These are phyloP conservation scores for Fusarium foetens DNA, from an alignment of 2,329 filamentous ascomycete genomes.

Conservation along the genomic window DNA sequence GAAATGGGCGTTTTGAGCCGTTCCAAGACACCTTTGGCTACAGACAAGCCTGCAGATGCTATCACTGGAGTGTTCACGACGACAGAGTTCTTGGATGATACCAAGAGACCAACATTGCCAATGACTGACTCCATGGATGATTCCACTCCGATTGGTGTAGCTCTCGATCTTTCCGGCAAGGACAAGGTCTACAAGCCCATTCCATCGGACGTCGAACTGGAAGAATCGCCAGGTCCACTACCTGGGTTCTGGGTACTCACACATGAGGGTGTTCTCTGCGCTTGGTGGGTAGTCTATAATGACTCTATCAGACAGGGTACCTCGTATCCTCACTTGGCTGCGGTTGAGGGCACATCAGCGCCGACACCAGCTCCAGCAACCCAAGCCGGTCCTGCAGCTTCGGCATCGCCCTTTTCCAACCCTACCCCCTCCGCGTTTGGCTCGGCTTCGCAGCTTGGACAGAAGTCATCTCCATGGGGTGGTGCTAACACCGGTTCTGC, in stretches of 20 bases:
- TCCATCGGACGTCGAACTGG: conserved; percentile 77
- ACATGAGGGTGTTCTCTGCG: conserved; percentile 83
- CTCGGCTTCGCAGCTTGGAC: conserved; percentile 57
- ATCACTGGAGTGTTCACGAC: conserved; percentile 77
- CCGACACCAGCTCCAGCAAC: conserved; percentile 46
- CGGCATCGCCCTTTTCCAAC: conserved; percentile 49
- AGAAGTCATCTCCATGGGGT: conserved; percentile 64
- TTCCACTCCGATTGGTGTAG: conserved; percentile 84
- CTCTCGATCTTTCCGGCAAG: conserved; percentile 83
- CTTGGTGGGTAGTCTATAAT: conserved; percentile 93
- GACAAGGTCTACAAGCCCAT: conserved; percentile 84
- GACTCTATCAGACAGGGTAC: conserved; percentile 82
- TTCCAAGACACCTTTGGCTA: conserved; percentile 74
- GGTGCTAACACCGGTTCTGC: conserved; percentile 46
- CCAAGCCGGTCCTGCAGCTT: conserved; percentile 42
- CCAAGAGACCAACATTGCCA: conserved; percentile 78
- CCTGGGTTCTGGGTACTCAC: conserved; percentile 88
- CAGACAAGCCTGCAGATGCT: conserved; percentile 66
- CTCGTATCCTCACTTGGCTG: conserved; percentile 76
- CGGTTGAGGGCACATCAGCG: conserved; percentile 52
- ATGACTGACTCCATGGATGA: conserved; percentile 67
- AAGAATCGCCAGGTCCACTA: conserved; percentile 81
- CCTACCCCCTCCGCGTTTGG: conserved; percentile 55
- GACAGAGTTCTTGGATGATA: conserved; percentile 78
- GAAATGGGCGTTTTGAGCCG: conserved; percentile 83